Evolutionary conservation across 495 filamentous ascomycete species (phyloP), one percentile per base, ranked within the genome.

Genomic region (Aspergillus conjunctus): DNA sequence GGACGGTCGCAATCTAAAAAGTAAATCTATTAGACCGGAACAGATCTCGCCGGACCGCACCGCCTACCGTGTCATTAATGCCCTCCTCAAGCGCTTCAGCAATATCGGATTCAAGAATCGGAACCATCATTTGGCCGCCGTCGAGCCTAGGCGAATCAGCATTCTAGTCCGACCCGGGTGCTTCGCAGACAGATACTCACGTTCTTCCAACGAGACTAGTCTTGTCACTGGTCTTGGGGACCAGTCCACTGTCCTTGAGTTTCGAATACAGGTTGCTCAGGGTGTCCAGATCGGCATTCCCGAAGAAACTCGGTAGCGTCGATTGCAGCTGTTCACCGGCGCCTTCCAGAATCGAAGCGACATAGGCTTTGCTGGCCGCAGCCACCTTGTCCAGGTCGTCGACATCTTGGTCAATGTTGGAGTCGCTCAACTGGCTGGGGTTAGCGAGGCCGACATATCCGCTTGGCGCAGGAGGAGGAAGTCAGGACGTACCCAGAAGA

Each of bases 61-160:
- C n/a, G n/a, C n/a, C 44, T 48, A 48, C 44, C 44, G 44, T 48
- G n/a, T 48, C 44, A 48, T 48, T 48, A 1, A 48, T 48, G 11
- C 44, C 44, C 14, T 48, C 17, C 4, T n/a, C 14, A 6, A 48
- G 44, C 17, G 44, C 44, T 1, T 48, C 44, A 20, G 17, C 44
- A 11, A 48, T 48, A 22, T 48, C 44, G 3, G 44, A 48, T 20
- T 48, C 44, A 10, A 48, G 44, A 48, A 48, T 11, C 17, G 44
- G 44, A 2, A 48, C 44, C 44, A 48, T 48, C 44, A 48, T 48
- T 11, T 48, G 15, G 0, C 44, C 44, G 11, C 44, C 44, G 15
- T 48, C 44, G 0, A 48, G 44, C 44, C 44, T 48, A 11, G 0
- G 44, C 9, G 10, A 20, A 11, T 18, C 20, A 48, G 15, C 43